Evolutionary conservation across 2,329 filamentous ascomycete genomes (phyloP).

Genomic region (Colletotrichum tropicale): DNA sequence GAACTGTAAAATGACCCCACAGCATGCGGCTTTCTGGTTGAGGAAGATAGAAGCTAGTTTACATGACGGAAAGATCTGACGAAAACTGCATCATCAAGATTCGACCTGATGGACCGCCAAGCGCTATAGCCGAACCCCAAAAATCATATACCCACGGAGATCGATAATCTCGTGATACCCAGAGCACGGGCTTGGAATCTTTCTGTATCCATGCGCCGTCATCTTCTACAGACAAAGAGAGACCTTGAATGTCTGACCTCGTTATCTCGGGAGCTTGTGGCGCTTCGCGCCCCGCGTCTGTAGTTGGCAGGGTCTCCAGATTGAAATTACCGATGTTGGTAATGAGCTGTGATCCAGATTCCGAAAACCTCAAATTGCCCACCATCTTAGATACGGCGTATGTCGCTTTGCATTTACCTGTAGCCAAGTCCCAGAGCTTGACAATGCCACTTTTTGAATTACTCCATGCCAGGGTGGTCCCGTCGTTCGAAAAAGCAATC

Average conservation of each 20-base stretch:
- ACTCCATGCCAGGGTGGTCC: not conserved
- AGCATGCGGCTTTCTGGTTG: no score
- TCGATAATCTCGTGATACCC: no score
- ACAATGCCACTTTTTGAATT: no score
- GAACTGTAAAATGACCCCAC: no score
- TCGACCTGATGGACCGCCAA: not conserved
- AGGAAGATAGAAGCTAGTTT: no score
- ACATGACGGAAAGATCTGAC: not conserved
- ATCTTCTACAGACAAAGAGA: accelerated
- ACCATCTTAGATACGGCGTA: accelerated
- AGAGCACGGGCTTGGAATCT: not conserved
- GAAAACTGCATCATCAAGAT: not conserved
- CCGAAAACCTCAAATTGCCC: accelerated
- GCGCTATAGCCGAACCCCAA: not conserved
- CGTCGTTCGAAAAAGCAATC: no score
- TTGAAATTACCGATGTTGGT: no score
- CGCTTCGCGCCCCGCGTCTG: accelerated
- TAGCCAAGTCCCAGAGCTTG: not conserved
- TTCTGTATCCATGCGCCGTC: accelerated
- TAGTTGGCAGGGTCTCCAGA: no score
- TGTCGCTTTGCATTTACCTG: not conserved
- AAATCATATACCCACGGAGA: no score
- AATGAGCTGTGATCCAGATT: no score
- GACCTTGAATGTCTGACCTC: accelerated
- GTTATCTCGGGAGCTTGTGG: no score